These are phyloP conservation scores for Microbotryomycetes sp. DNA, from an alignment of 1,284 basidiomycete species.

Conservation along the genomic window DNA sequence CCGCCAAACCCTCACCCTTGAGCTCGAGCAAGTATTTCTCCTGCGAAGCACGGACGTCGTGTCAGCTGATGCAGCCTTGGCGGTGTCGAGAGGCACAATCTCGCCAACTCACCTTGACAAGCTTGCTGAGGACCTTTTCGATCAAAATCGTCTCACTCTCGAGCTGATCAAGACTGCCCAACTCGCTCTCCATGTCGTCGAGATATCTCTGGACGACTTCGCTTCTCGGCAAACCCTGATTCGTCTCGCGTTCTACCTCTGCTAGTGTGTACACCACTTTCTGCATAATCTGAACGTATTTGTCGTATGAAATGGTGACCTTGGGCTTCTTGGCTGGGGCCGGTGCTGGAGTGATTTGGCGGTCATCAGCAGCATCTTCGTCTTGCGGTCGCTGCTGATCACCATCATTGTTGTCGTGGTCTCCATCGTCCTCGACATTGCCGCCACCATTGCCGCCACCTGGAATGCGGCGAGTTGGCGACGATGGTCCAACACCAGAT, in stretches of 20 bases:
- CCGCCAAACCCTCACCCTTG: slow-evolving; percentile 9
- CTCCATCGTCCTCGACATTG: not conserved
- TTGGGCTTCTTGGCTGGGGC: slow-evolving; percentile 54
- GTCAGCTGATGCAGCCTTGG: no score
- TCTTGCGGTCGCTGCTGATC: slow-evolving; percentile 42
- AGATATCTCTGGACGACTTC: slow-evolving; percentile 96
- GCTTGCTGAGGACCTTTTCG: slow-evolving; percentile 76
- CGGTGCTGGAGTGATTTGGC: slow-evolving; percentile 37
- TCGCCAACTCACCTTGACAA: slow-evolving; percentile 61
- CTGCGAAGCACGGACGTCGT: slow-evolving; percentile 44
- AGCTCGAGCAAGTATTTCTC: slow-evolving; percentile 81
- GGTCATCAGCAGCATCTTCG: slow-evolving; percentile 42
- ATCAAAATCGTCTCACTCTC: slow-evolving; percentile 87
- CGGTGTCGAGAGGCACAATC: not conserved
- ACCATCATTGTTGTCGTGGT: not conserved
- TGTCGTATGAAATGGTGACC: slow-evolving; percentile 90
- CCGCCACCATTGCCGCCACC: not conserved
- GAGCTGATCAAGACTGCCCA: slow-evolving; percentile 79
- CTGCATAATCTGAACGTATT: slow-evolving; percentile 84
- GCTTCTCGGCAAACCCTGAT: slow-evolving; percentile 72
- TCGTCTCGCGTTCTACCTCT: slow-evolving; percentile 67
- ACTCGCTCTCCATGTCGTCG: slow-evolving; percentile 75
- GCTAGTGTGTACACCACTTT: slow-evolving; percentile 77
- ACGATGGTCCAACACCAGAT: slow-evolving; percentile 38
- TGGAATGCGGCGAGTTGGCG: slow-evolving; percentile 29